Conservation (phyloP, 805 yeast genomes). For the Wickerhamomyces sydowiorum region DNA sequence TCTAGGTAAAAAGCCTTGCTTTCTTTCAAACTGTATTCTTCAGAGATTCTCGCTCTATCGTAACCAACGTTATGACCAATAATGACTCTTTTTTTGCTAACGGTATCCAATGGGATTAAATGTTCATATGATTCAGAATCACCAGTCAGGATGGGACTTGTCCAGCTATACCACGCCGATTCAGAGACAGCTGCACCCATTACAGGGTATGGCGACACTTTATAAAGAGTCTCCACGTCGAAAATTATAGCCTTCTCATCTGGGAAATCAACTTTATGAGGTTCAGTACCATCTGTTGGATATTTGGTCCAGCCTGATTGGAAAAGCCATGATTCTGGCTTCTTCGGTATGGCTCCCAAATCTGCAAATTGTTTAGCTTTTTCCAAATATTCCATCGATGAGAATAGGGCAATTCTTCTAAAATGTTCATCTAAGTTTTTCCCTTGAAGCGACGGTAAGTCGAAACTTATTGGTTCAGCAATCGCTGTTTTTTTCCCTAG, state of each 20-base stretch:
- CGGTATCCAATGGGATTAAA: constrained; percentile 67
- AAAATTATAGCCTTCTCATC: constrained; percentile 67
- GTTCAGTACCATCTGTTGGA: constrained; percentile 41
- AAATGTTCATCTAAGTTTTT: constrained; percentile 79
- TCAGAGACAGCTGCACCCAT: constrained; percentile 75
- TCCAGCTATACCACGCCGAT: constrained; percentile 92
- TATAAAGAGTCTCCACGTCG: constrained; percentile 86
- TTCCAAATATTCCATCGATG: constrained; percentile 54
- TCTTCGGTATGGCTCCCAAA: constrained; percentile 30
- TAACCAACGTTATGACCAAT: constrained; percentile 90
- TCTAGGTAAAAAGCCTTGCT: constrained; percentile 80
- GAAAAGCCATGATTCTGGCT: constrained; percentile 50
- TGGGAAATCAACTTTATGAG: constrained; percentile 62
- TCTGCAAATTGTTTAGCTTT: constrained; percentile 41
- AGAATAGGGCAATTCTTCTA: constrained; percentile 53
- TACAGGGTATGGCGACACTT: constrained; percentile 66
- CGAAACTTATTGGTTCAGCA: constrained; percentile 50
- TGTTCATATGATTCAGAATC: constrained; percentile 45
- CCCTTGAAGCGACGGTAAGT: constrained; percentile 74
- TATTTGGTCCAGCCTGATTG: constrained; percentile 82
- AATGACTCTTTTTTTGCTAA: constrained; percentile 44
- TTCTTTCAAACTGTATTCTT: constrained; percentile 67
- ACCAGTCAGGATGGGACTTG: constrained; percentile 73
- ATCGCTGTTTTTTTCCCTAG: constrained; percentile 68
- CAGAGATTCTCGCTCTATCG: constrained; percentile 81